Evolutionary conservation across 164 flowering plant genomes (phyloP).

Genomic region (Liquidambar formosana): DNA sequence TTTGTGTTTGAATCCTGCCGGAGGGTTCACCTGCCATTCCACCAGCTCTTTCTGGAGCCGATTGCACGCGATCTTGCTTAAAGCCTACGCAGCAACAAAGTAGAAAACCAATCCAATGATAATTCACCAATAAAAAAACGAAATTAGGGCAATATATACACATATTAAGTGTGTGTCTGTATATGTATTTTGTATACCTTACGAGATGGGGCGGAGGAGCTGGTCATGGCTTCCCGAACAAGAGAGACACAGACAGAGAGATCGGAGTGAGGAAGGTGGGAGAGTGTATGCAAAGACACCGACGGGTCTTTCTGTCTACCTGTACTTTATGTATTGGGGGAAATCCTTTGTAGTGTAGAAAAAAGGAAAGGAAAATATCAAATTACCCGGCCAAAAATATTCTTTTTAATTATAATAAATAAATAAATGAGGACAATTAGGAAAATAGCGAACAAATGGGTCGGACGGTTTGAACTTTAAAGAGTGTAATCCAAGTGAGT

Average conservation of each 20-base stretch:
- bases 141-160: not conserved
- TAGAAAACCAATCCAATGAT: not conserved
- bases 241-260: slow-evolving; percentile 20
- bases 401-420: no score
- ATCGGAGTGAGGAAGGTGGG: slow-evolving; percentile 8
- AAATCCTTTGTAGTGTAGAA: no score
- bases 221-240: slow-evolving; percentile 30
- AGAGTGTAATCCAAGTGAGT: no score
- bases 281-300: slow-evolving; percentile 7
- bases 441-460: no score
- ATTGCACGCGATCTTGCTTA: slow-evolving; percentile 87
- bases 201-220: slow-evolving; percentile 40
- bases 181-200: slow-evolving; percentile 25
- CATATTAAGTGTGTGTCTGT: not conserved
- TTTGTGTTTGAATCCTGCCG: slow-evolving; percentile 79
- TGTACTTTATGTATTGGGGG: no score
- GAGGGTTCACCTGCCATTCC: slow-evolving; percentile 94
- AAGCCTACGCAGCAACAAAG: slow-evolving; percentile 27
- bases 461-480: no score
- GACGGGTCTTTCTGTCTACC: not conserved
- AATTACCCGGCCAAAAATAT: no score
- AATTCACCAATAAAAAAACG: not conserved
- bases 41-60: slow-evolving; percentile 84
- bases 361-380: no score
- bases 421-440: no score